Evolutionary conservation across 495 filamentous ascomycete genomes (phyloP), one percentile per base, ranked within the genome.

Genomic region (Friedmanniomyces endolithicus): DNA sequence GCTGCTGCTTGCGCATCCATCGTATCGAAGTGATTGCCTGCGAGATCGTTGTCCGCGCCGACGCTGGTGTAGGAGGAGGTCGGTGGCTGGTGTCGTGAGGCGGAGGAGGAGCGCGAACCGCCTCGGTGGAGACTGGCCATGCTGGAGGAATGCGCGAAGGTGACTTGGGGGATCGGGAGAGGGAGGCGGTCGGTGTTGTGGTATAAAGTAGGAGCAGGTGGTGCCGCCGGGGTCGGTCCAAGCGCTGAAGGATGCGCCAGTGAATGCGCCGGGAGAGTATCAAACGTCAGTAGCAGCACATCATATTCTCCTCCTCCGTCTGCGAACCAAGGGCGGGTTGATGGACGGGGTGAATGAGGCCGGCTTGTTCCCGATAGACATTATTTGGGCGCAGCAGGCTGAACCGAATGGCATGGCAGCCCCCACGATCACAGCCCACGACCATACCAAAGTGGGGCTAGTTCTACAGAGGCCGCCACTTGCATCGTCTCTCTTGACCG

Each of bases 51-150:
- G 2, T 63, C 47, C 20, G 17, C 17, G 54, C 48, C 27, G 27
- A 9, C 9, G 27, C 4, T 53, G 56, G 29, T 41, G 49, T 53
- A 53, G 43, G 52, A 40, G n/a, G 53, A 16, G 53, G 39, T 35
- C 46, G 61, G 34, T 17, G 63, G 63, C 48, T 64, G 59, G 40
- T 68, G 62, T 50, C 65, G 65, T 54, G 68, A 68, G 34, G 67
- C 60, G 55, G 67, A 68, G 45, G 63, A 51, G 47, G 66, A 64
- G 23, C 7, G 44, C 6, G 23, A 25, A 6, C 44, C 8, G 17
- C 23, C 44, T 3, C 44, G 44, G 7, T 47, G 7, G 37, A 41
- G 37, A 19, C 37, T 14, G 37, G 37, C 37, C 37, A 41, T 41
- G 37, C 37, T 41, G 6, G 27, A 19, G 2, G 37, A 41, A 41